Base-by-base conservation (phyloP, 352 stramenopile species). In the Globisporangium spiculum region DNA sequence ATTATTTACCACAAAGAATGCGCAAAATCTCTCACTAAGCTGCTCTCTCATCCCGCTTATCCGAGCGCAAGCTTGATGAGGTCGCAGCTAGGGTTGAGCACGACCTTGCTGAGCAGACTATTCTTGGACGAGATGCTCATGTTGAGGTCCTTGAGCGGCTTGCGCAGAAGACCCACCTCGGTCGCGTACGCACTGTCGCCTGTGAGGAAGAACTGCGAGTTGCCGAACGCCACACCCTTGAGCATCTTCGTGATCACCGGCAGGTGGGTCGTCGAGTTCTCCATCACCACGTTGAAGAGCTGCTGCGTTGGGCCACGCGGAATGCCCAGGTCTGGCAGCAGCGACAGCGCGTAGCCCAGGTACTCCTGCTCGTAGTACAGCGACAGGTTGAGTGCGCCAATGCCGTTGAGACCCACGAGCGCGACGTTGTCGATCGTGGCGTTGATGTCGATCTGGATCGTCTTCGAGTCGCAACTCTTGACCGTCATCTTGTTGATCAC, bases 321-420 rank as follows among this genome's bases (percentile, higher is more conserved):
- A 27, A 89, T 59, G 44, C 79, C 79, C 44, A 81, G 59, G 53
- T 79, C 63, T 9, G 79, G 73, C 38, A 80, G 71, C 9, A 68
- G 63, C 55, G 83, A 88, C 41, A 86, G 48, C 2, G 80, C 80
- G 65, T 90, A 88, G 22, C 84, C 84, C 41, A 93, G 66, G 69
- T 89, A 93, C 30, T 77, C 73, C 44, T 87, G 61, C 14, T 72
- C 66, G 69, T 84, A 89, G 77, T 90, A 90, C 36, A 93, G 66
- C 20, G 74, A 90, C 68, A 93, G 67, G 68, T 91, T 93, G 55
- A 93, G 78, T 54, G 74, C 68, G 48, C 81, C 85, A 32, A 93
- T 78, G 66, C 83, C 65, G 34, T 57, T 20, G 46, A 70, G 34
- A 2, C 65, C 65, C 5, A 70, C 34, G 34, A 55, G 41, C 48